Percentiles rank a stretch among this genome's conserved stretches.
Evolutionary conservation across 2,329 filamentous ascomycete genomes (phyloP).

Genomic region (Coniosporium tulheliwenetii): DNA sequence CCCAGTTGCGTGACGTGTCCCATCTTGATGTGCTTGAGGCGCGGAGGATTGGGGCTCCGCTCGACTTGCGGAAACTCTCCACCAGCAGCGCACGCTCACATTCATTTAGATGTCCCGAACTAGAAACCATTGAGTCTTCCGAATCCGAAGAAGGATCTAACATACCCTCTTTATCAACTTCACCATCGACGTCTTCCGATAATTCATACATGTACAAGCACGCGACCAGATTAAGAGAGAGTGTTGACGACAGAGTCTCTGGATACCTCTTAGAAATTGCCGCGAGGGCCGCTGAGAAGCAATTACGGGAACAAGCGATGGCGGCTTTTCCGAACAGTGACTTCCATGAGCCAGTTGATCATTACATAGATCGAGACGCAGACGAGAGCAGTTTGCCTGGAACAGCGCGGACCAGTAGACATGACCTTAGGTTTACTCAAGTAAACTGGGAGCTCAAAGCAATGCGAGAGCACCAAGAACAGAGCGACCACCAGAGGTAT

Average conservation of each 20-base stretch:
- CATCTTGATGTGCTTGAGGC: too few species aligned
- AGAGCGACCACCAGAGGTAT: constrained; percentile 26
- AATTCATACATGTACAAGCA: constrained; percentile 33
- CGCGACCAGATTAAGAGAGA: constrained; percentile 42
- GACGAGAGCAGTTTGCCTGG: constrained; percentile 21
- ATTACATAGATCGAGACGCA: constrained; percentile 50
- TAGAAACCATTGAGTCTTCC: constrained; percentile 47
- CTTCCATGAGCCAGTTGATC: constrained; percentile 53
- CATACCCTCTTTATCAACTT: constrained; percentile 29
- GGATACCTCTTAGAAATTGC: constrained; percentile 67
- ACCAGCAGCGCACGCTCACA: constrained; percentile 14
- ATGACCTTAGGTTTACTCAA: constrained; percentile 39
- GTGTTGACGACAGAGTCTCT: constrained; percentile 59
- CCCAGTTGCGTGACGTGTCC: neutral
- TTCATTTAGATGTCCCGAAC: constrained; percentile 44
- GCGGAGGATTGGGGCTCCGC: too few species aligned
- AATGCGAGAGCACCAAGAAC: constrained; percentile 63
- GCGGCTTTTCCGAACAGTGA: constrained; percentile 60
- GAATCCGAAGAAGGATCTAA: constrained; percentile 33
- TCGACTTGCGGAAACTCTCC: too few species aligned
- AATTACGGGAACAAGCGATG: constrained; percentile 62
- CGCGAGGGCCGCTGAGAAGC: constrained; percentile 62
- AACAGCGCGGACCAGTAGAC: constrained; percentile 28
- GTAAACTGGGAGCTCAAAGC: constrained; percentile 62
- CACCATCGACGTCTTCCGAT: constrained; percentile 30